phyloP scores from a whole-genome alignment of 75 land plant species.

The Azolla pinnata region DNA sequence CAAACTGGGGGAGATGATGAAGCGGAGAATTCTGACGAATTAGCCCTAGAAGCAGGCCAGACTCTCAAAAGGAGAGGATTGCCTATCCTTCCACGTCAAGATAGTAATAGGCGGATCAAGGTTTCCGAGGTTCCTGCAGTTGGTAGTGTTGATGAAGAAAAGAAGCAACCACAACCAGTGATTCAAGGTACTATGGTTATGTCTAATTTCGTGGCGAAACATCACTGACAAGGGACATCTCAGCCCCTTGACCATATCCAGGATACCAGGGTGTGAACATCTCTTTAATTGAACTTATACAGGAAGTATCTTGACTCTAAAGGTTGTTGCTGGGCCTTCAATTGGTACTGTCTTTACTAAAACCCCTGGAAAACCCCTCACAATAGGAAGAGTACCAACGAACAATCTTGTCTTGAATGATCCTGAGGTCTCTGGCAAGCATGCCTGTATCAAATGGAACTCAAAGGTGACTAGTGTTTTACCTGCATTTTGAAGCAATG shows the following conservation, averaged over 20 bases:
- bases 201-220: too few relatives aligned
- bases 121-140: neutral
- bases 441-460: slow-evolving; percentile 86
- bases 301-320: slow-evolving; percentile 66
- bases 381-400: slow-evolving; percentile 80
- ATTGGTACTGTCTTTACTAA: slow-evolving; percentile 34
- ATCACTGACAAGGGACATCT: too few relatives aligned
- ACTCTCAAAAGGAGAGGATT: neutral
- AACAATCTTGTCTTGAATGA: slow-evolving; percentile 69
- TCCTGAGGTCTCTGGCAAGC: slow-evolving; percentile 95
- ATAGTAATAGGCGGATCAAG: neutral
- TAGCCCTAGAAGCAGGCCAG: slow-evolving; percentile 2
- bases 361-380: slow-evolving; percentile 31
- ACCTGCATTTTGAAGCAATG: neutral
- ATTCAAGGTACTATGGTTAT: too few relatives aligned
- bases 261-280: too few relatives aligned
- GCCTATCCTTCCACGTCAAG: slow-evolving; percentile 1
- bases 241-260: too few relatives aligned
- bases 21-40: neutral
- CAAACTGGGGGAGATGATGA: neutral
- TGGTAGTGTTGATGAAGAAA: neutral
- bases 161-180: neutral
- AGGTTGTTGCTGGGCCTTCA: slow-evolving; percentile 82
- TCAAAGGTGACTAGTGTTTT: slow-evolving; percentile 37
- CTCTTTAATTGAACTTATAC: too few relatives aligned